Conservation (phyloP, 1,139 yeast genomes). For the Blastobotrys ciferrii region DNA sequence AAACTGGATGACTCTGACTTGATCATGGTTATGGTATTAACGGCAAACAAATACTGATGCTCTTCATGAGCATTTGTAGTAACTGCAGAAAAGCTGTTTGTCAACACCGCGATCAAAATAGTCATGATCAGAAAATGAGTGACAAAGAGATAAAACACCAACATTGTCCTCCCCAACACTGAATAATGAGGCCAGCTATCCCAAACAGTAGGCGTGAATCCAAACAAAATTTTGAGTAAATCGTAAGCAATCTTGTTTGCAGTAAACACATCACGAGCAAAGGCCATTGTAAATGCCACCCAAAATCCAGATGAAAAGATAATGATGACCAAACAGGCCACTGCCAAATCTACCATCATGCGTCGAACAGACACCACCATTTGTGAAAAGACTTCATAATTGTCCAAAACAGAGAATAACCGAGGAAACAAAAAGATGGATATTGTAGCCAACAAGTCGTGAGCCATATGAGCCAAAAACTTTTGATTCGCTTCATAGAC, state of each 20-base stretch:
- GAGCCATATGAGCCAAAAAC: constrained; percentile 33
- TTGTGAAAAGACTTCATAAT: constrained; percentile 53
- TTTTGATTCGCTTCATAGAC: background rate
- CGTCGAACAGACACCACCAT: constrained; percentile 52
- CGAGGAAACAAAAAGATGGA: constrained; percentile 57
- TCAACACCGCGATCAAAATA: constrained; percentile 56
- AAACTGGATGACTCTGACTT: constrained; percentile 40
- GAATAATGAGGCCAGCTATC: constrained; percentile 55
- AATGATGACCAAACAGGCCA: constrained; percentile 51
- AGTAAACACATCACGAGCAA: constrained; percentile 46
- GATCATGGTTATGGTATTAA: constrained; percentile 41
- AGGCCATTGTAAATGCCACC: constrained; percentile 52
- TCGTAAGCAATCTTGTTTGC: constrained; percentile 54
- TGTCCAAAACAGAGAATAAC: constrained; percentile 53
- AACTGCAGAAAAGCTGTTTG: constrained; percentile 40
- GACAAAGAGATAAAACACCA: constrained; percentile 53
- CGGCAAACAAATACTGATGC: constrained; percentile 40
- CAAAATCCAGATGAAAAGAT: constrained; percentile 59
- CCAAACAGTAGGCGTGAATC: constrained; percentile 67
- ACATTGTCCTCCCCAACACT: constrained; percentile 48
- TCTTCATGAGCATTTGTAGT: constrained; percentile 41
- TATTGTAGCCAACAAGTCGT: constrained; percentile 47
- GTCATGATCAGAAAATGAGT: constrained; percentile 59
- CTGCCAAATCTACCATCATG: constrained; percentile 55
- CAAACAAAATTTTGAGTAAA: constrained; percentile 56